Conservation (phyloP, 306 rosid genomes). For the Cucumis hystrix region DNA sequence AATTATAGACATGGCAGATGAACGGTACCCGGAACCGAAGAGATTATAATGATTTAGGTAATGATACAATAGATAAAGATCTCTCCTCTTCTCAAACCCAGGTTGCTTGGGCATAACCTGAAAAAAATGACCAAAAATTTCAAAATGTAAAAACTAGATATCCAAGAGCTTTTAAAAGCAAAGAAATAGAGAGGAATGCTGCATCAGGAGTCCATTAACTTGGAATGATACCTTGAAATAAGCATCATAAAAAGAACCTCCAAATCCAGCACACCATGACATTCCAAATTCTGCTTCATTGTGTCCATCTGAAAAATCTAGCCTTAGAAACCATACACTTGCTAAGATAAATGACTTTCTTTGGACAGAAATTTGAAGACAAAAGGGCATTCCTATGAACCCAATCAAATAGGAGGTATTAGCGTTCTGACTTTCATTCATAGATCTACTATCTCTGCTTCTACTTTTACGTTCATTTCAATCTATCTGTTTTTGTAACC, state of each 20-base stretch:
- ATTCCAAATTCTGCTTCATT: constrained; percentile 91
- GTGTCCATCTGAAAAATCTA: constrained; percentile 54
- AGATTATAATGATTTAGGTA: constrained; percentile 90
- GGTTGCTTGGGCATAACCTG: constrained; percentile 90
- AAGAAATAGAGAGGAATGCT: not conserved
- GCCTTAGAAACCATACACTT: not conserved
- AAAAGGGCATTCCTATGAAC: not conserved
- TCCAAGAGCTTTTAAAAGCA: not conserved
- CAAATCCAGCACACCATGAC: constrained; percentile 98
- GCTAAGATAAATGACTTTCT: not conserved
- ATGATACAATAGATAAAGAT: constrained; percentile 79
- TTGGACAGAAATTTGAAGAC: not conserved
- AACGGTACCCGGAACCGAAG: constrained; percentile 83
- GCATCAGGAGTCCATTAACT: not conserved
- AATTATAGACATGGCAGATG: constrained; percentile 77
- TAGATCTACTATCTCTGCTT: not conserved
- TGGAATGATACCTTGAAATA: constrained; percentile 58
- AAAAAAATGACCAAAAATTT: constrained; percentile 1
- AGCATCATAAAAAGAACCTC: constrained; percentile 71
- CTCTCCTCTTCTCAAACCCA: constrained; percentile 77
- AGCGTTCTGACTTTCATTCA: not conserved
- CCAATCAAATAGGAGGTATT: not conserved
- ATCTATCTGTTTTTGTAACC: not conserved
- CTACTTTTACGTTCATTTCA: not conserved
- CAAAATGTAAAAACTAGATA: not conserved